Evolutionary conservation across 495 filamentous ascomycete genomes (phyloP).

Genomic region (Xylaria flabelliformis): DNA sequence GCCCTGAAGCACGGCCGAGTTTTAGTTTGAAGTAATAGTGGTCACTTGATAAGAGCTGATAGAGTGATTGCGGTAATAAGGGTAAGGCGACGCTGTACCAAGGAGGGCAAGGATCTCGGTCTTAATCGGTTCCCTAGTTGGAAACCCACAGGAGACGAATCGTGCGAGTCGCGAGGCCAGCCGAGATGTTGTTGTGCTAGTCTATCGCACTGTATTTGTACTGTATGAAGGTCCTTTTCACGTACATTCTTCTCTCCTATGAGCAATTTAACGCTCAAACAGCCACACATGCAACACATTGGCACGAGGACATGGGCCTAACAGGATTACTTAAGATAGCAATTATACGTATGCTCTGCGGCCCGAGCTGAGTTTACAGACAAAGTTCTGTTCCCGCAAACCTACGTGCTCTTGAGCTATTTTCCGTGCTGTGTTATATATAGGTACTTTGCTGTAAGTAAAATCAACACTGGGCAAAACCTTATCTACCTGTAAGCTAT

Average conservation of each 20-base stretch:
- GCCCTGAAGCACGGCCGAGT: not conserved
- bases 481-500: not conserved
- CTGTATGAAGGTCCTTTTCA: not conserved
- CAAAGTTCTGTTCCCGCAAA: not conserved
- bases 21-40: not conserved
- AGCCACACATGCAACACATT: constrained; percentile 16
- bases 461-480: not conserved
- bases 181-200: not conserved
- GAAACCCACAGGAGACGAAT: constrained; percentile 19
- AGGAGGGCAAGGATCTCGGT: not conserved
- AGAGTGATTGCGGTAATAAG: constrained; percentile 14
- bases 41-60: constrained; percentile 8
- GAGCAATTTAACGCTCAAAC: constrained; percentile 26
- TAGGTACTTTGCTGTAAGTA: not conserved
- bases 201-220: not conserved
- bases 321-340: constrained; percentile 15
- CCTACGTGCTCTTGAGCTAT: constrained; percentile 16
- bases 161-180: constrained; percentile 17
- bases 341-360: not conserved
- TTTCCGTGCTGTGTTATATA: not conserved
- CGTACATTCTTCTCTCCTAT: constrained; percentile 2
- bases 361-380: constrained; percentile 8
- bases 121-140: constrained; percentile 20
- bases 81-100: not conserved
- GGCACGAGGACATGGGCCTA: not conserved